phyloP scores from a whole-genome alignment of 2,329 filamentous ascomycete species.

The Microdochium bolleyi region DNA sequence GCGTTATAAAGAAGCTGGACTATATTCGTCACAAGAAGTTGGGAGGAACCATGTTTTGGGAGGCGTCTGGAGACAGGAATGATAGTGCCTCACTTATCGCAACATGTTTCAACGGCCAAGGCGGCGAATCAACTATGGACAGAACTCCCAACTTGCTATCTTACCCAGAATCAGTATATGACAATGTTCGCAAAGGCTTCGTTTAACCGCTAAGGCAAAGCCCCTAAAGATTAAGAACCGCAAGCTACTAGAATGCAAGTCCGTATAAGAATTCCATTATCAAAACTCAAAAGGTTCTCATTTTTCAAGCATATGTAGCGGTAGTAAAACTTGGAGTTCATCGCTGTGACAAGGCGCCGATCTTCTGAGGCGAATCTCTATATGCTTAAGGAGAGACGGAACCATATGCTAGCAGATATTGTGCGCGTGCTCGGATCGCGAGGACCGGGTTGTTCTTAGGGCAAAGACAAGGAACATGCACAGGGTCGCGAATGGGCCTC shows the following conservation, averaged over 20 bases:
- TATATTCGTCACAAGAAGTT: conserved; percentile 57
- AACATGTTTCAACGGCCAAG: conserved; percentile 31
- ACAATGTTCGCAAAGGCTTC: conserved; percentile 11
- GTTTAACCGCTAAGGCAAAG: not conserved
- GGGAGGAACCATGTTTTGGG: conserved; percentile 82
- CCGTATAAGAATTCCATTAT: not conserved
- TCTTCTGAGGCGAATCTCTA: not conserved
- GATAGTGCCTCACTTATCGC: conserved; percentile 50
- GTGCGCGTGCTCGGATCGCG: not conserved
- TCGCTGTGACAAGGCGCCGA: not conserved
- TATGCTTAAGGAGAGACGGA: not conserved
- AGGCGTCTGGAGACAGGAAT: conserved; percentile 60
- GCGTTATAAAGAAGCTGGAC: conserved; percentile 52
- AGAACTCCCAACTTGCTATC: conserved; percentile 37
- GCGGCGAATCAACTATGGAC: conserved; percentile 33
- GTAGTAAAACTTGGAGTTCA: not conserved
- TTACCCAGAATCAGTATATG: conserved; percentile 33
- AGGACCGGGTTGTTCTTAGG: not conserved
- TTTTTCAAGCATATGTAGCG: not conserved
- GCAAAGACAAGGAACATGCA: not conserved
- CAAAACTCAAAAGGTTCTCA: not conserved
- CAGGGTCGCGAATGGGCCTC: not conserved
- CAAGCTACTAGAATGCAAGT: not conserved
- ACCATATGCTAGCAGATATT: not conserved
- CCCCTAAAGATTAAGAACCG: not conserved